Conservation (phyloP, 1,284 basidiomycete genomes). For the Laetiporus sulphureus region DNA sequence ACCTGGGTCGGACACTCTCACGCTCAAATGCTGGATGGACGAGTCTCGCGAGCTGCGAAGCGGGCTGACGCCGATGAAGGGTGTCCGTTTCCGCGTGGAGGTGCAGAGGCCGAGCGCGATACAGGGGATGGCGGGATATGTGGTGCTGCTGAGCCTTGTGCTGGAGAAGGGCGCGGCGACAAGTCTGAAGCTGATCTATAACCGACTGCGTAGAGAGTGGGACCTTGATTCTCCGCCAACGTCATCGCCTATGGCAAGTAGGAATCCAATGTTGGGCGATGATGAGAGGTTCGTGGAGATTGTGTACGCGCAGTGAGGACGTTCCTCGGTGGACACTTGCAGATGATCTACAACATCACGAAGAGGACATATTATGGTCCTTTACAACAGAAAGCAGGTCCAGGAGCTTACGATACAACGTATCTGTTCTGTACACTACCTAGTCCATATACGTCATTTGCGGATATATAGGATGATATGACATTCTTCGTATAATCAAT, state of each 20-base stretch:
- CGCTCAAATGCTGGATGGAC: conserved; percentile 62
- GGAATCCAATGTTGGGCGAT: conserved; percentile 16
- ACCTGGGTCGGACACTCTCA: conserved; percentile 15
- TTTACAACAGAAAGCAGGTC: too few relatives aligned
- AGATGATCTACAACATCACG: too few relatives aligned
- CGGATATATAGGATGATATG: too few relatives aligned
- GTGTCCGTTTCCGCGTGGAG: conserved; percentile 75
- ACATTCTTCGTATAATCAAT: too few relatives aligned
- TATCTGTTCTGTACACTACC: too few relatives aligned
- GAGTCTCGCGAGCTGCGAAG: conserved; percentile 51
- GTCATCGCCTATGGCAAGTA: conserved; percentile 13
- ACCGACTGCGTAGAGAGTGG: conserved; percentile 68
- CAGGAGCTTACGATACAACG: too few relatives aligned
- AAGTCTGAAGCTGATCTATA: conserved; percentile 72
- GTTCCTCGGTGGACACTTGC: too few relatives aligned
- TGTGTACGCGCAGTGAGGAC: conserved; percentile 18
- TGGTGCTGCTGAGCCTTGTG: conserved; percentile 59
- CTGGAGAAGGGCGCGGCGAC: conserved; percentile 84
- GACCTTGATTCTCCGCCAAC: conserved; percentile 38
- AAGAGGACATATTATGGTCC: too few relatives aligned
- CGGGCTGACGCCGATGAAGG: conserved; percentile 51
- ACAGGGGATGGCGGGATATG: conserved; percentile 39
- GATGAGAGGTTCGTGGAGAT: conserved; percentile 28
- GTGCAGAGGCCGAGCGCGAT: conserved; percentile 42
- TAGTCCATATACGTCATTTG: too few relatives aligned